Conservation (phyloP, 179 eudicot genomes). For the Silene coronaria region DNA sequence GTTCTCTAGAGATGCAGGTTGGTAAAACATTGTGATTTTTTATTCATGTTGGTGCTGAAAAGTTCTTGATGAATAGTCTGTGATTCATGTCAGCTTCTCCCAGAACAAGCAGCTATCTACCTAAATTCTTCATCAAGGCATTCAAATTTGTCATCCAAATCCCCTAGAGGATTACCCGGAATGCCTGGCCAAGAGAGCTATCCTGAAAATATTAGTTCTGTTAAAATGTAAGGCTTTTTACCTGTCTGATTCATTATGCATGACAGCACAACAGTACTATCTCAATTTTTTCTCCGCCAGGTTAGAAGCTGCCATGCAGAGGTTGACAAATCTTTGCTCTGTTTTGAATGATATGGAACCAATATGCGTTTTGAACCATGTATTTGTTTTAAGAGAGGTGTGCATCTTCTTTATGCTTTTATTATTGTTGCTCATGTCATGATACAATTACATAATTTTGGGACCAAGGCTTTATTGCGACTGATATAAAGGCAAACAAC, state of each 20-base stretch:
- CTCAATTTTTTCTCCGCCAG: conserved; percentile 39
- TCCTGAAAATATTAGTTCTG: conserved; percentile 74
- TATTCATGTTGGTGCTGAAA: not conserved
- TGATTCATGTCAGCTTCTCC: conserved; percentile 64
- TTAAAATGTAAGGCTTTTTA: conserved; percentile 64
- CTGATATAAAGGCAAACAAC: not conserved
- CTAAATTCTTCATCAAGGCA: conserved; percentile 68
- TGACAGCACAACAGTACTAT: not conserved
- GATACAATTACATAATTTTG: not conserved
- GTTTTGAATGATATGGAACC: conserved; percentile 99
- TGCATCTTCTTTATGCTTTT: conserved; percentile 8
- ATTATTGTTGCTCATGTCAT: conserved; percentile 9
- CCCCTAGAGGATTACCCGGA: conserved; percentile 70
- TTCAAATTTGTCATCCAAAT: conserved; percentile 53
- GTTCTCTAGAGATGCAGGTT: conserved; percentile 98
- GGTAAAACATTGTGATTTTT: conserved; percentile 8
- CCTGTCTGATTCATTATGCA: conserved; percentile 11
- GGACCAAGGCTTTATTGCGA: not conserved
- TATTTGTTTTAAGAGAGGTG: conserved; percentile 98
- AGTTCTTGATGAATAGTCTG: conserved; percentile 10
- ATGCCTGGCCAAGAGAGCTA: conserved; percentile 93
- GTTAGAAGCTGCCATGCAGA: conserved; percentile 99
- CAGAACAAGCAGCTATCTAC: conserved; percentile 92
- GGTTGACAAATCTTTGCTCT: conserved; percentile 95
- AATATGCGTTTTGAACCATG: conserved; percentile 92